Conservation (phyloP, 306 rosid genomes). For the Prunus dulcis region DNA sequence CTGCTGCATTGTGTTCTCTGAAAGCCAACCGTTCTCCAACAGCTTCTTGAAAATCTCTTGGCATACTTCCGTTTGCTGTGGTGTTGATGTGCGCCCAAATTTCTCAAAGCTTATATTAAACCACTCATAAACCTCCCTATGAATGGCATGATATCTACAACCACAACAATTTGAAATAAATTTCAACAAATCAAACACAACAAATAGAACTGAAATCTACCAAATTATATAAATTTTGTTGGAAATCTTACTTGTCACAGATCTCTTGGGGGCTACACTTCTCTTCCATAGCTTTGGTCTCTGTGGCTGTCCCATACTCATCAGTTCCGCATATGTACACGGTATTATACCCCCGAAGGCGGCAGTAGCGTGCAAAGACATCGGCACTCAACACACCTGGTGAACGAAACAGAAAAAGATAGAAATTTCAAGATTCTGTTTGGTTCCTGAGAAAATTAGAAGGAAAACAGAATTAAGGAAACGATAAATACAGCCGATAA, state of each 20-base stretch:
- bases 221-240: neutral
- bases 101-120: constrained; percentile 84
- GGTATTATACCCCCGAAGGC: constrained; percentile 74
- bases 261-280: constrained; percentile 83
- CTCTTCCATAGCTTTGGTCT: constrained; percentile 96
- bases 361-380: constrained; percentile 88
- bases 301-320: constrained; percentile 93
- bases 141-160: constrained; percentile 77
- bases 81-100: constrained; percentile 86
- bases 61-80: constrained; percentile 89
- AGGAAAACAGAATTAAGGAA: neutral
- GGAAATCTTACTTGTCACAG: constrained; percentile 70
- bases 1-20: constrained; percentile 91
- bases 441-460: neutral
- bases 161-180: neutral
- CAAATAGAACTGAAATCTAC: neutral
- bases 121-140: constrained; percentile 82
- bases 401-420: neutral
- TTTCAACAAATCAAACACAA: neutral
- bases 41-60: constrained; percentile 71
- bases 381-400: constrained; percentile 90
- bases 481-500: constrained; percentile 60
- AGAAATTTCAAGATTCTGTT: neutral
- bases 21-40: constrained; percentile 67
- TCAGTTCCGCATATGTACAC: constrained; percentile 91